Conservation (phyloP, 2,329 filamentous ascomycete genomes). For the Pseudogymnoascus sp. region DNA sequence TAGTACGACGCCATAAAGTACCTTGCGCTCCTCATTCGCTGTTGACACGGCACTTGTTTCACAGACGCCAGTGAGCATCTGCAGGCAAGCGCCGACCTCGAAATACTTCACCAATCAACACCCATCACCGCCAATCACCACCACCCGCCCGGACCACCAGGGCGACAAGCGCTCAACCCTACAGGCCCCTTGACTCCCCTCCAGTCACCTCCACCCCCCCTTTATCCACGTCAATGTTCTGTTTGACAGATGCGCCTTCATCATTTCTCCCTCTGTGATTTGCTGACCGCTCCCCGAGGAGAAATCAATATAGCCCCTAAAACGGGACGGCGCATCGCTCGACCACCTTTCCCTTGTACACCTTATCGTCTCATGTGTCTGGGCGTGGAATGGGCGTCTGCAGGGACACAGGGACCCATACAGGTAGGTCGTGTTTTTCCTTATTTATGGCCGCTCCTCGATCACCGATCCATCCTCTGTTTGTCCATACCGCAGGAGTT, state of each 20-base stretch:
- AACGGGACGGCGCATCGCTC: neutral
- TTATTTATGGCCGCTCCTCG: slow-evolving; percentile 8
- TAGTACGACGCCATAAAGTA: neutral
- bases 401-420: neutral
- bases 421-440: slow-evolving; percentile 8
- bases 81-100: slow-evolving; percentile 1
- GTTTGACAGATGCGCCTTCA: neutral
- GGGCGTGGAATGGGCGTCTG: neutral
- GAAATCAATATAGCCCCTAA: neutral
- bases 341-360: neutral
- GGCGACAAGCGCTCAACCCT: neutral
- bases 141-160: neutral
- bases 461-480: slow-evolving; percentile 4
- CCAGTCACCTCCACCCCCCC: neutral
- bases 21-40: neutral
- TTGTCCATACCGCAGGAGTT: slow-evolving; percentile 4
- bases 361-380: slow-evolving; percentile 7
- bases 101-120: slow-evolving; percentile 2
- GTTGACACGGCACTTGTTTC: slow-evolving; percentile 7
- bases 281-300: neutral
- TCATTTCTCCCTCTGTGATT: neutral
- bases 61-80: neutral
- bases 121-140: neutral
- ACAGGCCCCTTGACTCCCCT: neutral
- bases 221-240: neutral